phyloP scores from a whole-genome alignment of 306 rosid genomes.

The Vachellia pachyceras region DNA sequence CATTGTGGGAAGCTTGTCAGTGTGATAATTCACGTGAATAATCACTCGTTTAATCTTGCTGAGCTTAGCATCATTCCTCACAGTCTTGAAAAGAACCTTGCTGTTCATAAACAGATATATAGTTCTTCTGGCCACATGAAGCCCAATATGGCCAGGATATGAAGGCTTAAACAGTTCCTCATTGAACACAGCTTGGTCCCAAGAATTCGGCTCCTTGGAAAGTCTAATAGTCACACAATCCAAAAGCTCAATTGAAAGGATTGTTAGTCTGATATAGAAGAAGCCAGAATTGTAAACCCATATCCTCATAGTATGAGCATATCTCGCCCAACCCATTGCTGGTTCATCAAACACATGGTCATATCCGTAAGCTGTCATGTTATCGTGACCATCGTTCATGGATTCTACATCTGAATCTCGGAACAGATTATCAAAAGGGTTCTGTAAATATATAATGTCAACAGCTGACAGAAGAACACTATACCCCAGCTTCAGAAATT shows the following conservation, averaged over 20 bases:
- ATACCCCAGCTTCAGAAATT: slow-evolving; percentile 13
- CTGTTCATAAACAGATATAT: slow-evolving; percentile 13
- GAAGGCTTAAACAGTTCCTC: slow-evolving; percentile 10
- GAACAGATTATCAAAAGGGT: slow-evolving; percentile 20
- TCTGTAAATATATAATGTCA: not conserved
- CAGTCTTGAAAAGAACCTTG: slow-evolving; percentile 21
- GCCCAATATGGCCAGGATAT: slow-evolving; percentile 15
- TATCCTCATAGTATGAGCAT: slow-evolving; percentile 10
- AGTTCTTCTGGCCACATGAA: slow-evolving; percentile 17
- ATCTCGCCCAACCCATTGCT: slow-evolving; percentile 5
- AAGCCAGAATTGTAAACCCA: slow-evolving; percentile 12
- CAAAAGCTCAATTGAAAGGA: slow-evolving; percentile 23
- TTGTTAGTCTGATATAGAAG: slow-evolving; percentile 17
- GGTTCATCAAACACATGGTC: slow-evolving; percentile 6
- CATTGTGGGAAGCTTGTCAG: slow-evolving; percentile 10
- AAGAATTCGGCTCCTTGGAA: slow-evolving; percentile 7
- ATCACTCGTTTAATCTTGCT: slow-evolving; percentile 11
- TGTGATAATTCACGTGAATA: slow-evolving; percentile 18
- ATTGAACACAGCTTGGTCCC: slow-evolving; percentile 24
- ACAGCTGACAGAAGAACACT: too few species aligned
- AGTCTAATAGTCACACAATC: slow-evolving; percentile 13
- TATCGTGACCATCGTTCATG: slow-evolving; percentile 8
- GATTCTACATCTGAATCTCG: slow-evolving; percentile 16
- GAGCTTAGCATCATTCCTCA: not conserved
- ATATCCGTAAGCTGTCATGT: slow-evolving; percentile 7